Base-by-base conservation (phyloP, 2,329 filamentous ascomycete genomes). In the Trichoderma simmonsii region DNA sequence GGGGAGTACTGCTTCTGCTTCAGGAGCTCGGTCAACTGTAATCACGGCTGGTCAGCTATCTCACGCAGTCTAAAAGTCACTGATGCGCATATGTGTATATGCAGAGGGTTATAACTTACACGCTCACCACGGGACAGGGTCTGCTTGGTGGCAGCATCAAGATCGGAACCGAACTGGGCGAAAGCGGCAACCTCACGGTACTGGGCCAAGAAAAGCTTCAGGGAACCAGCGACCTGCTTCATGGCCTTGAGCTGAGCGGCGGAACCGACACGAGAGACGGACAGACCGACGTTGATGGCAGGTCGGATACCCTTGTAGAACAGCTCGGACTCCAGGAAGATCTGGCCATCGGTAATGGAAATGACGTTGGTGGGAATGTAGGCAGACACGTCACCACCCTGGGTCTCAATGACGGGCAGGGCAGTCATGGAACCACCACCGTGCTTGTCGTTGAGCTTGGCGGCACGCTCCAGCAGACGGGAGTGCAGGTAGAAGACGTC, bases 271-370 rank as follows among this genome's bases (percentile, higher is more conserved):
- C 96, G 96, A 79, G 96, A 99, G 80, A 99, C 96, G 81, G 96
- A 99, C 80, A 99, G 93, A 96, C 96, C 96, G 93, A 99, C 96
- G 91, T 99, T 99, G 86, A 99, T 99, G 88, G 96, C 96, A 81
- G 96, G 96, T 83, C 96, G 95, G 86, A 99, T 88, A 97, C 96
- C 96, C 93, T 99, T 99, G 94, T 98, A 98, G 93, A 98, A 99
- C 77, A 98, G 90, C 86, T 99, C 96, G 78, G 95, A 86, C 88
- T 99, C 96, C 89, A 99, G 90, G 93, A 99, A 99, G 86, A 99
- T 98, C 89, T 99, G 96, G 76, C 96, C 96, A 82, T 98, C 96
- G 80, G 96, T 99, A 83, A 99, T 99, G 85, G 95, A 98, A 91
- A 99, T 99, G 87, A 98, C 96, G 90, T 98, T 99, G 87, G 96